Base-by-base conservation (phyloP, 768 basidiomycete species). In the Boletus bicolor region DNA sequence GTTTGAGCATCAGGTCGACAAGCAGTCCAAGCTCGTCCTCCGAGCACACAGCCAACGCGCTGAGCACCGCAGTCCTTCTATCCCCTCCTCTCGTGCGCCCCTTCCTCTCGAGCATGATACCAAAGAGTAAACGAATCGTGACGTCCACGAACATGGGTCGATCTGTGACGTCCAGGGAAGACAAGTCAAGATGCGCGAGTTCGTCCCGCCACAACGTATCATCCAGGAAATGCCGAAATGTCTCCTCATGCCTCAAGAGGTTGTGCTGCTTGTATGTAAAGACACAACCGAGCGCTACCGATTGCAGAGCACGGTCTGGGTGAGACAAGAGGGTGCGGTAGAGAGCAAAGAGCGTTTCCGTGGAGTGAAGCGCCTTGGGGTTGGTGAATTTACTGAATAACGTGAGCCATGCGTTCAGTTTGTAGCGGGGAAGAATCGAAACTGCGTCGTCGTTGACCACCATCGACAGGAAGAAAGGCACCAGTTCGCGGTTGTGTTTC, bases 361-460 rank as follows among this genome's bases (percentile, higher is more conserved):
- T 82, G 7, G 83, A 78, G 65, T 85, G 81, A 2, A 95, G 75
- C 0, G 93, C 91, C 73, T 92, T 96, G n/a, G 95, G 96, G 66
- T 98, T 98, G 62, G 76, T 75, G 68, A 99, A 91, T 68, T 94
- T 96, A 48, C 90, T 80, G 71, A 98, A 91, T 11, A 98, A 79
- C 19, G 82, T 82, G 28, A 98, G 82, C 86, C 91, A 98, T 0
- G 82, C 77, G 15, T 73, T 73, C 10, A 97, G 80, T 65, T 85
- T 87, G 30, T 77, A 70, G 42, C 84, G 85, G 3, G 84, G 72
- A 7, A 89, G 70, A 44, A 75, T 78, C 4, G 75, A 64, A 5
- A 70, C 56, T 4, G 64, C 63, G 48, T 74, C 70, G 9, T 59
- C 51, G 21, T 61, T 38, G 35, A 59, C 59, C n/a, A 74, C 77